Evolutionary conservation across 2,329 filamentous ascomycete species (phyloP), one percentile per base, ranked within the genome.

Genomic region (Lasiodiplodia hormozganensis): DNA sequence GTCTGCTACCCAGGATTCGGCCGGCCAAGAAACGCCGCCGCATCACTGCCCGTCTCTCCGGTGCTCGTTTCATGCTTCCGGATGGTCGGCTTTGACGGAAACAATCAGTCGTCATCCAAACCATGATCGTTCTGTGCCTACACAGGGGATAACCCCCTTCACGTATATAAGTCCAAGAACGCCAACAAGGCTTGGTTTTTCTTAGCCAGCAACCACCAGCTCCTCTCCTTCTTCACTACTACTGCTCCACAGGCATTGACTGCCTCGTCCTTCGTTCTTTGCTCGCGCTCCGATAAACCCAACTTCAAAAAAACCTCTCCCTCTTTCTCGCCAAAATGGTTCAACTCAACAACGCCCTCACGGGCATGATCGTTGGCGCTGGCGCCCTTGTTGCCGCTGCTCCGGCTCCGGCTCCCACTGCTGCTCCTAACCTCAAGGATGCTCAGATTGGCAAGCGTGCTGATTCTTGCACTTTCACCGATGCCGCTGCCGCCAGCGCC

Each of bases 391-490:
- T 62, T 51, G 25, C 52, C 12, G 67, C 67, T 23, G 54, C 54
- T 38, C 67, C 67, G 21, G 40, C 65, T n/a, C 65, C 65, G 1
- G 54, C 60, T n/a, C 36, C 65, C 52, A 70, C 69, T 23, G 66
- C 69, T 36, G 54, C 73, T 23, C 72, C 72, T 25, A 62, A 70
- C 18, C 66, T 68, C 23, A 51, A 68, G 57, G 57, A 68, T 18
- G 67, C 71, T 7, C 69, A 66, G 18, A 68, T 62, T 25, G 49
- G 38, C 56, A 74, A 74, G 69, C 72, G 74, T 68, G 72, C 70
- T 31, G 69, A 49, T 34, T 64, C 67, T 68, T 89, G 88, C 77
- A 88, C 85, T 16, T 88, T 89, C 74, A 86, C 82, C 53, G 81
- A 83, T 64, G 80, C 82, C 4, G 73, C 80, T 4, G 85, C 84